Conservation (phyloP, 352 stramenopile species). For the Phytophthora litchii region DNA sequence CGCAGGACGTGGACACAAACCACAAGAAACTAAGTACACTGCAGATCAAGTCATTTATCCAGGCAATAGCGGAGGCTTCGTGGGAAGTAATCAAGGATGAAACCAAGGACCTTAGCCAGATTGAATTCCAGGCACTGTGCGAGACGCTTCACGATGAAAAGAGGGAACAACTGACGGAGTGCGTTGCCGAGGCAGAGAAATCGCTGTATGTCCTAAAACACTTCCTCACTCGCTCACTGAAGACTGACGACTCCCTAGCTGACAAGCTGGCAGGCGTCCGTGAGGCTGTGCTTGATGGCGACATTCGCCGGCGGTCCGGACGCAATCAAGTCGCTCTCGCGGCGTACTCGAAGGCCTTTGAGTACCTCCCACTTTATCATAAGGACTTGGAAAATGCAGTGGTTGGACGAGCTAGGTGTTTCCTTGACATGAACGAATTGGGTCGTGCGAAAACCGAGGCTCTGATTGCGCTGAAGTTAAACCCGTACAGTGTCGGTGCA, state of each 20-base stretch:
- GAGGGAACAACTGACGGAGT: constrained; percentile 32
- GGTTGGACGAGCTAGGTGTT: constrained; percentile 64
- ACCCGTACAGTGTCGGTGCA: constrained; percentile 70
- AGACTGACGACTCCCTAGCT: constrained; percentile 55
- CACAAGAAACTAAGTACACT: constrained; percentile 80
- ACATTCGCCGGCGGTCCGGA: constrained; percentile 55
- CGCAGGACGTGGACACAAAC: constrained; percentile 37
- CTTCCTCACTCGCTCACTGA: constrained; percentile 62
- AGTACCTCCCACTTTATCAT: constrained; percentile 69
- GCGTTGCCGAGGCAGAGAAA: constrained; percentile 43
- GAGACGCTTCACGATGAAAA: constrained; percentile 55
- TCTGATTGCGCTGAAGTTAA: constrained; percentile 56
- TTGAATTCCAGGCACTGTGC: constrained; percentile 82
- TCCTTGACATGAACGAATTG: constrained; percentile 58
- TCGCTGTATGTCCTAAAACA: constrained; percentile 75
- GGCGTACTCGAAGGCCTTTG: constrained; percentile 65
- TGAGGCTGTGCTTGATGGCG: constrained; percentile 59
- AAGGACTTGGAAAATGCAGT: constrained; percentile 62
- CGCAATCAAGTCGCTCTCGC: constrained; percentile 61
- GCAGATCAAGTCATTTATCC: constrained; percentile 88
- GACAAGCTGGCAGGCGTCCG: constrained; percentile 57
- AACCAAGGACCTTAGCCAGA: constrained; percentile 50
- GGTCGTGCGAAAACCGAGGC: constrained; percentile 48
- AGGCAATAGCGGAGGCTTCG: constrained; percentile 70
- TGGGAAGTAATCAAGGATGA: constrained; percentile 62